Evolutionary conservation across 768 basidiomycete genomes (phyloP).

Genomic region (Lyophyllum atratum): DNA sequence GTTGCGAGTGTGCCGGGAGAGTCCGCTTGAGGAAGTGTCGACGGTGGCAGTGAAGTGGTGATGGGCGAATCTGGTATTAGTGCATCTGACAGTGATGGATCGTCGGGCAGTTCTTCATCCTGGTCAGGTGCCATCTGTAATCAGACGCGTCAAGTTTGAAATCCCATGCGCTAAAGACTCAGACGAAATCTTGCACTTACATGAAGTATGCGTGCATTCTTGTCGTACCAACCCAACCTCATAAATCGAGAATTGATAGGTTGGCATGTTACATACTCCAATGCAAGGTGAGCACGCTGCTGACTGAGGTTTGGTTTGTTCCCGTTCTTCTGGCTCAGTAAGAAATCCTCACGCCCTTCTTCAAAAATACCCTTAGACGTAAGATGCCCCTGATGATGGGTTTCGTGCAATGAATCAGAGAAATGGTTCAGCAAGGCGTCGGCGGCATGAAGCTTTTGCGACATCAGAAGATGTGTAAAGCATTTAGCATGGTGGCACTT

Average conservation of each 20-base stretch:
- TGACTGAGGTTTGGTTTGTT: conserved; percentile 29
- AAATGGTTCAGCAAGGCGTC: conserved; percentile 34
- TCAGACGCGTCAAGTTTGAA: neutral
- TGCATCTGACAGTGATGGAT: neutral
- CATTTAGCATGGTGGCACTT: conserved; percentile 42
- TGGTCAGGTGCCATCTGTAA: neutral
- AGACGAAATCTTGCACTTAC: conserved; percentile 3
- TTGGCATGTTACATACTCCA: conserved; percentile 47
- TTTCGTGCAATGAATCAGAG: conserved; percentile 26
- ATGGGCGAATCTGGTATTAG: neutral
- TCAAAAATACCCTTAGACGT: conserved; percentile 20
- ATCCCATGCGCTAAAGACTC: neutral
- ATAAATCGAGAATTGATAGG: conserved; percentile 42
- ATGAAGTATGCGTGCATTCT: conserved; percentile 6
- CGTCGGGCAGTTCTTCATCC: neutral
- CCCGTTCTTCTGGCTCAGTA: conserved; percentile 32
- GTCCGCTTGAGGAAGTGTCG: neutral
- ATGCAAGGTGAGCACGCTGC: conserved; percentile 48
- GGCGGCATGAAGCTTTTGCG: conserved; percentile 36
- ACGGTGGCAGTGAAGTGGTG: neutral
- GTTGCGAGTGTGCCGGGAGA: neutral
- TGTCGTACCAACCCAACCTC: conserved; percentile 68
- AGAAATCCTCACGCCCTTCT: conserved; percentile 11
- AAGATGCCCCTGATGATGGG: conserved; percentile 36
- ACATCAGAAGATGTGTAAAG: conserved; percentile 36